phyloP scores from a whole-genome alignment of 805 yeast species.

The Starmerella bacillaris region DNA sequence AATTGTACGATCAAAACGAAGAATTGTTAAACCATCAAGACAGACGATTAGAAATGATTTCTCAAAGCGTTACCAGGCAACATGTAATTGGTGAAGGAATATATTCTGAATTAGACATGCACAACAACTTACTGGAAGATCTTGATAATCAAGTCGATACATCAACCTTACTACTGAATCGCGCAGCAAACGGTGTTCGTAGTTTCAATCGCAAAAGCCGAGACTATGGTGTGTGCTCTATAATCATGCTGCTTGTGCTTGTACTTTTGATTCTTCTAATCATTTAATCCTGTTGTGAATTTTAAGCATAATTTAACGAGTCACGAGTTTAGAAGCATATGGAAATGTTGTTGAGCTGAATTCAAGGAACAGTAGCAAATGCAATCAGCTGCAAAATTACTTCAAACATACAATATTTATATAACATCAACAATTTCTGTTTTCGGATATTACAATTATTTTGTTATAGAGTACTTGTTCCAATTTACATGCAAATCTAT shows the following conservation, averaged over 20 bases:
- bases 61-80: conserved; percentile 24
- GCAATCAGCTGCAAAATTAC: too few relatives aligned
- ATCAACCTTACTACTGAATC: conserved; percentile 20
- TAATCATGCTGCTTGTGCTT: conserved; percentile 21
- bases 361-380: too few relatives aligned
- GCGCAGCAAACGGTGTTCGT: conserved; percentile 23
- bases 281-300: conserved; percentile 18
- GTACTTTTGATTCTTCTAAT: conserved; percentile 21
- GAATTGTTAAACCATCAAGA: conserved; percentile 25
- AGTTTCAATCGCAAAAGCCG: conserved; percentile 24
- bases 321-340: too few relatives aligned
- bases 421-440: too few relatives aligned
- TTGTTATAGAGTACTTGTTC: too few relatives aligned
- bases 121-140: conserved; percentile 24
- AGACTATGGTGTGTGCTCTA: conserved; percentile 24
- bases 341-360: too few relatives aligned
- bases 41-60: conserved; percentile 22
- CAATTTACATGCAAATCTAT: too few relatives aligned
- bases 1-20: conserved; percentile 14
- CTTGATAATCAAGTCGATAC: conserved; percentile 25
- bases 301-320: too few relatives aligned
- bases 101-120: conserved; percentile 24
- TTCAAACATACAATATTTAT: too few relatives aligned
- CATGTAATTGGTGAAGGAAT: conserved; percentile 25
- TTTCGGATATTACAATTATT: too few relatives aligned